Conservation (phyloP, 148 eudicot genomes). For the Gaultheria prostrata region DNA sequence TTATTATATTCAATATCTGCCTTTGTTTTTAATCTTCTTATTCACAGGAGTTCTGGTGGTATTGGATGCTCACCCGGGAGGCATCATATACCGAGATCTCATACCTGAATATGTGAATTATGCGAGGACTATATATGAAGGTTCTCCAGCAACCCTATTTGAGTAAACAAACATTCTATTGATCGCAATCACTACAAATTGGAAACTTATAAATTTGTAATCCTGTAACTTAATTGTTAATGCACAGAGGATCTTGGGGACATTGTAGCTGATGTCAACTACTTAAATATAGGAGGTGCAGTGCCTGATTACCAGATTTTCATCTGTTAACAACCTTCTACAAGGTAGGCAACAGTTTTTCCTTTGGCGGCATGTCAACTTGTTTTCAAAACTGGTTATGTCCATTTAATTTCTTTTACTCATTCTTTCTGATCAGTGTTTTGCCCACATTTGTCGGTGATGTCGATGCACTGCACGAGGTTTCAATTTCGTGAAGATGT, state of each 20-base stretch:
- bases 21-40: constrained; percentile 16
- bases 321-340: constrained; percentile 51
- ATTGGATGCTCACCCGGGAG: constrained; percentile 84
- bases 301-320: constrained; percentile 62
- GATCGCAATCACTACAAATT: neutral
- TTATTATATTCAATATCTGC: neutral
- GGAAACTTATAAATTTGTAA: neutral
- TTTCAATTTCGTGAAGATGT: constrained; percentile 1
- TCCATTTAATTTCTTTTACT: neutral
- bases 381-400: neutral
- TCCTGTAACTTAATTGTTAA: constrained; percentile 10
- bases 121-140: constrained; percentile 91
- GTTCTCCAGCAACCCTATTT: constrained; percentile 29
- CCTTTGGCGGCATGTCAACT: neutral
- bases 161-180: neutral
- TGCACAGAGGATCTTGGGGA: constrained; percentile 77
- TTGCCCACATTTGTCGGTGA: neutral
- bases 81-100: constrained; percentile 87
- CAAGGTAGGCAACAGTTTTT: constrained; percentile 9
- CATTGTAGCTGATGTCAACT: constrained; percentile 76
- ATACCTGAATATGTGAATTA: constrained; percentile 74
- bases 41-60: constrained; percentile 81
- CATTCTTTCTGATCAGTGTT: neutral
- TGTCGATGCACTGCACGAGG: neutral
- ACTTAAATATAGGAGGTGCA: constrained; percentile 63